These are phyloP conservation scores for Mangifera indica DNA, from an alignment of 345 rosid genomes.

Conservation along the genomic window DNA sequence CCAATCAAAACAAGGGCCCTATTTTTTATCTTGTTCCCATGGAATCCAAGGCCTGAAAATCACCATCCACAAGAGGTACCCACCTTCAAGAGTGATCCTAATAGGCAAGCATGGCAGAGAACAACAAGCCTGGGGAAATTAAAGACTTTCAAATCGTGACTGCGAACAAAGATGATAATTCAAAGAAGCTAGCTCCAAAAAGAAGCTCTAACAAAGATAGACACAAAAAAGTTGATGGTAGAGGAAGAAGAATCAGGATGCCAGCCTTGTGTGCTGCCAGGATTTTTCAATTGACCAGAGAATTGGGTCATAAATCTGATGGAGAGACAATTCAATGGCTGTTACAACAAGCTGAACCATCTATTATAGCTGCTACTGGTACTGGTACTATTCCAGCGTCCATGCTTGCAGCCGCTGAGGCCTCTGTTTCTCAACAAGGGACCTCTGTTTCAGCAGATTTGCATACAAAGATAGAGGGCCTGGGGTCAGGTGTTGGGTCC, in stretches of 20 bases:
- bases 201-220: conserved; percentile 68
- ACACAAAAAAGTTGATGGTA: conserved; percentile 73
- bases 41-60: conserved; percentile 50
- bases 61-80: conserved; percentile 27
- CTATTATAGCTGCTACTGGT: conserved; percentile 69
- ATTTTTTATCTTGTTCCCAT: conserved; percentile 30
- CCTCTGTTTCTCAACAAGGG: conserved; percentile 53
- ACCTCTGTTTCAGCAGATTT: conserved; percentile 44
- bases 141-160: conserved; percentile 47
- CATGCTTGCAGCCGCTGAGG: conserved; percentile 41
- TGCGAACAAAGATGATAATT: conserved; percentile 40
- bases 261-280: conserved; percentile 76
- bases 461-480: conserved; percentile 34
- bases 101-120: conserved; percentile 31
- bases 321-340: conserved; percentile 81
- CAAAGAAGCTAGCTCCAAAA: conserved; percentile 54
- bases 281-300: conserved; percentile 70
- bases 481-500: conserved; percentile 40
- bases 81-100: conserved; percentile 26
- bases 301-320: conserved; percentile 72
- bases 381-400: conserved; percentile 69
- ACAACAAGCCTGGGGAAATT: conserved; percentile 42
- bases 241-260: conserved; percentile 77
- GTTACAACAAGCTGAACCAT: conserved; percentile 62
- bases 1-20: conserved; percentile 28